A percentile compares a stretch with the other conserved stretches of the same genome.
Conservation (phyloP, 1,139 yeast genomes). For the Pichia sp. region DNA sequence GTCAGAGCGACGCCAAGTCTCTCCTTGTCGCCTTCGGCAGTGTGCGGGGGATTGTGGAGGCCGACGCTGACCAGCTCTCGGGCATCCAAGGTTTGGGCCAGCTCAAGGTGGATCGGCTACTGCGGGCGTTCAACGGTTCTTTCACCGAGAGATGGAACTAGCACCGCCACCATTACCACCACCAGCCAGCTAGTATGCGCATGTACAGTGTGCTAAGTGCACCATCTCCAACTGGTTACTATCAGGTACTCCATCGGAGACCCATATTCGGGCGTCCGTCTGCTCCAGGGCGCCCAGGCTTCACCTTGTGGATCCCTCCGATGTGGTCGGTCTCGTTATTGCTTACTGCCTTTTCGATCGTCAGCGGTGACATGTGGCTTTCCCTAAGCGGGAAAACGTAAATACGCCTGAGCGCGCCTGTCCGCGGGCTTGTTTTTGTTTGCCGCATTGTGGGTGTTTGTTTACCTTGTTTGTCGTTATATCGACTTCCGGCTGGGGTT, state of each 20-base stretch:
- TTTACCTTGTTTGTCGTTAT: background rate
- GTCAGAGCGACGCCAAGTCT: constrained; percentile 46
- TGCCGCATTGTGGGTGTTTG: background rate
- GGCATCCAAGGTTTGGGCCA: constrained; percentile 32
- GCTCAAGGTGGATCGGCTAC: constrained; percentile 25
- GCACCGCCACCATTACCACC: background rate
- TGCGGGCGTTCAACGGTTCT: constrained; percentile 17
- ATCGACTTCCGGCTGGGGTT: background rate
- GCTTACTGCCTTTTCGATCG: too few relatives aligned
- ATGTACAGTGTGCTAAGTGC: background rate
- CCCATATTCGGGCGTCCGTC: background rate
- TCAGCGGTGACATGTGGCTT: background rate
- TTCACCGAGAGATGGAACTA: constrained; percentile 6
- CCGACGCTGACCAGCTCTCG: constrained; percentile 24
- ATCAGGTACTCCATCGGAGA: background rate
- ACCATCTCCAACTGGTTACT: background rate
- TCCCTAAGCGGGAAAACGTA: background rate
- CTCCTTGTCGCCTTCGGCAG: constrained; percentile 48
- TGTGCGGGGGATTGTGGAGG: constrained; percentile 35
- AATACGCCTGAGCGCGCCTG: background rate
- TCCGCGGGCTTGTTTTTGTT: background rate
- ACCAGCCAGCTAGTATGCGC: background rate
- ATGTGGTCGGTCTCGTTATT: too few relatives aligned
- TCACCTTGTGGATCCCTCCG: too few relatives aligned
- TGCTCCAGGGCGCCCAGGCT: too few relatives aligned